These are phyloP conservation scores for Pilobolus umbonatus DNA, from an alignment of 192 early-diverging fungal species.

Conservation along the genomic window DNA sequence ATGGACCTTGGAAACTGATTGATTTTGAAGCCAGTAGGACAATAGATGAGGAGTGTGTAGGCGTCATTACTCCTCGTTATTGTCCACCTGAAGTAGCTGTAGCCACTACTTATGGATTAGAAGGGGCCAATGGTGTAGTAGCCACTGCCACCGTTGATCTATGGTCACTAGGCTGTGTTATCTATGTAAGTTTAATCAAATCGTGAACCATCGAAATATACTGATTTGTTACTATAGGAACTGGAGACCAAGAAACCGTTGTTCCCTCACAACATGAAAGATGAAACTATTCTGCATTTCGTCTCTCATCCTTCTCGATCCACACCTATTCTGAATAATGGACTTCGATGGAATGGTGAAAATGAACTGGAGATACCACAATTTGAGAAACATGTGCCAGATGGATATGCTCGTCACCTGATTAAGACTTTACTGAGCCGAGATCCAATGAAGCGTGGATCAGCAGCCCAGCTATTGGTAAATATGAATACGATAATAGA, in stretches of 20 bases:
- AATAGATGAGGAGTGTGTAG: slow-evolving; percentile 42
- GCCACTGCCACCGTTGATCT: slow-evolving; percentile 45
- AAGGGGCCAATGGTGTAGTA: slow-evolving; percentile 39
- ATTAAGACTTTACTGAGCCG: slow-evolving; percentile 36
- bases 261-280: slow-evolving; percentile 38
- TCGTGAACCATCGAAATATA: background rate
- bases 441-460: slow-evolving; percentile 38
- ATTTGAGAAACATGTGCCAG: slow-evolving; percentile 33
- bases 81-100: slow-evolving; percentile 47
- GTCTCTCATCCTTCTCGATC: slow-evolving; percentile 43
- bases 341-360: slow-evolving; percentile 36
- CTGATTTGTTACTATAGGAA: slow-evolving; percentile 27
- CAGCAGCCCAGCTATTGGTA: slow-evolving; percentile 37
- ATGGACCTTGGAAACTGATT: slow-evolving; percentile 45
- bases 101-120: slow-evolving; percentile 42
- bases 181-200: slow-evolving; percentile 34
- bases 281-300: slow-evolving; percentile 46
- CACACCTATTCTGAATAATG: slow-evolving; percentile 40
- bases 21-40: slow-evolving; percentile 45
- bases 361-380: slow-evolving; percentile 42
- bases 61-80: slow-evolving; percentile 45
- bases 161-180: slow-evolving; percentile 47
- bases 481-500: background rate
- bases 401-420: slow-evolving; percentile 32
- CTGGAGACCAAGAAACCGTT: slow-evolving; percentile 40